Percentiles rank a stretch among this genome's conserved stretches.
These are phyloP conservation scores for Xylaria nigripes DNA, from an alignment of 495 filamentous ascomycete genomes.

Conservation along the genomic window DNA sequence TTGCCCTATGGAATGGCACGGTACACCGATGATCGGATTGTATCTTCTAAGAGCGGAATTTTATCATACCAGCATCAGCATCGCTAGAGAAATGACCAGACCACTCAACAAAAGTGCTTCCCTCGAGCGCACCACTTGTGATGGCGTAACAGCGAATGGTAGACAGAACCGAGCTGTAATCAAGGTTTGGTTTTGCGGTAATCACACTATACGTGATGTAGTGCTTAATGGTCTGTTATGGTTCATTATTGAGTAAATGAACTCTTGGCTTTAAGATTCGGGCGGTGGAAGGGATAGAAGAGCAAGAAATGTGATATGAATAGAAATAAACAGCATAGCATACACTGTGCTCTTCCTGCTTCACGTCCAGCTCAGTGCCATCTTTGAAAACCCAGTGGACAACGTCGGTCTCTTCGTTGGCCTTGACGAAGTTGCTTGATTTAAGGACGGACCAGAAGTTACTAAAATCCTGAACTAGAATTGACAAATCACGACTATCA, in stretches of 20 bases:
- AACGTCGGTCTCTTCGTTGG: conserved; percentile 52
- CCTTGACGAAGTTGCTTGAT: conserved; percentile 50
- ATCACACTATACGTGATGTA: conserved; percentile 65
- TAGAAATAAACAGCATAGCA: conserved; percentile 10
- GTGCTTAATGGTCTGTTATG: conserved; percentile 53
- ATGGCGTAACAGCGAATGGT: conserved; percentile 54
- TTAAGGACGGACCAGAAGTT: conserved; percentile 52
- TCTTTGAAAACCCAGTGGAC: conserved; percentile 59
- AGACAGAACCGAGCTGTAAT: conserved; percentile 53
- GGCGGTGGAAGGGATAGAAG: not conserved
- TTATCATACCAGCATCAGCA: conserved; percentile 53
- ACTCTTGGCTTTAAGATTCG: not conserved
- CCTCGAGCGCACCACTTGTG: conserved; percentile 51
- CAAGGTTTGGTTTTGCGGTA: conserved; percentile 47
- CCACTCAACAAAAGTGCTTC: conserved; percentile 56
- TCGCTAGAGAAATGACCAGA: conserved; percentile 58
- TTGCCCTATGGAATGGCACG: not conserved
- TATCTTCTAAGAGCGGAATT: not conserved
- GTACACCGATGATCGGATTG: not conserved
- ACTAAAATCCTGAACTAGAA: conserved; percentile 44
- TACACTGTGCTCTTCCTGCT: conserved; percentile 64
- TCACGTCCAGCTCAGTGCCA: conserved; percentile 54
- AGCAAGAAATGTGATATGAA: not conserved
- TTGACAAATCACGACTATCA: not conserved
- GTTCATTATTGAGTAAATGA: not conserved